Evolutionary conservation across 2,329 filamentous ascomycete species (phyloP).

Genomic region (Allantophomopsis cytisporea): DNA sequence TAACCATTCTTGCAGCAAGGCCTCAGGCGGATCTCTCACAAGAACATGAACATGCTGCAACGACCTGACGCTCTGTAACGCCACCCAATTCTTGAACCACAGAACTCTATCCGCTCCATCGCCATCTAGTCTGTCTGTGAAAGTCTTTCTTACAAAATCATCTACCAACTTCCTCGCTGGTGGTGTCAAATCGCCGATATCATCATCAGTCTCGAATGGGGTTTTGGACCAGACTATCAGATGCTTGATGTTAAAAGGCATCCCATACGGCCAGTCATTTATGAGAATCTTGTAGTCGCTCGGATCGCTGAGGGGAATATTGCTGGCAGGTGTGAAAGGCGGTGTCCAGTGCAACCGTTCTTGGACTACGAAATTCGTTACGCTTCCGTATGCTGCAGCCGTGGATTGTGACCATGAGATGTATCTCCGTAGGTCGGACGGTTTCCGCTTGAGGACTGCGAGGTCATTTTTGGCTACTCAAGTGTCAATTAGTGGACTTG

Average conservation of each 20-base stretch:
- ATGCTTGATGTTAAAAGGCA: conserved; percentile 55
- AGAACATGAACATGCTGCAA: conserved; percentile 84
- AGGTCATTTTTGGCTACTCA: conserved; percentile 42
- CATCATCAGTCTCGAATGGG: conserved; percentile 54
- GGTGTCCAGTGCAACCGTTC: conserved; percentile 62
- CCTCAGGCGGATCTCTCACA: conserved; percentile 24
- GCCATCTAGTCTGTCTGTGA: conserved; percentile 41
- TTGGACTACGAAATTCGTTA: conserved; percentile 64
- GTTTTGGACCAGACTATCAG: conserved; percentile 90
- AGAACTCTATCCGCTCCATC: conserved; percentile 35
- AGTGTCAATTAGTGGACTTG: conserved; percentile 1
- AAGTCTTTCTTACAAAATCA: conserved; percentile 56
- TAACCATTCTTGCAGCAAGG: conserved; percentile 19
- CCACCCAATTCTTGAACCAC: conserved; percentile 94
- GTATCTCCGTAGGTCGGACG: conserved; percentile 69
- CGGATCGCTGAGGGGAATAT: conserved; percentile 33
- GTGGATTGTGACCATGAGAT: conserved; percentile 62
- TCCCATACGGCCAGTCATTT: conserved; percentile 92
- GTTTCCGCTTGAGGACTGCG: conserved; percentile 62
- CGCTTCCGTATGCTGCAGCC: conserved; percentile 61
- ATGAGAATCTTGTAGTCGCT: conserved; percentile 57
- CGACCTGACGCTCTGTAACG: conserved; percentile 74
- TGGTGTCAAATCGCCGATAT: conserved; percentile 58
- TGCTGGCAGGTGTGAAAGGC: conserved; percentile 30
- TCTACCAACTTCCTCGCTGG: conserved; percentile 51